Percentiles rank a stretch among this genome's conserved stretches.
These are phyloP conservation scores for Dothiorella sarmentorum DNA, from an alignment of 2,329 filamentous ascomycete genomes.

Conservation along the genomic window DNA sequence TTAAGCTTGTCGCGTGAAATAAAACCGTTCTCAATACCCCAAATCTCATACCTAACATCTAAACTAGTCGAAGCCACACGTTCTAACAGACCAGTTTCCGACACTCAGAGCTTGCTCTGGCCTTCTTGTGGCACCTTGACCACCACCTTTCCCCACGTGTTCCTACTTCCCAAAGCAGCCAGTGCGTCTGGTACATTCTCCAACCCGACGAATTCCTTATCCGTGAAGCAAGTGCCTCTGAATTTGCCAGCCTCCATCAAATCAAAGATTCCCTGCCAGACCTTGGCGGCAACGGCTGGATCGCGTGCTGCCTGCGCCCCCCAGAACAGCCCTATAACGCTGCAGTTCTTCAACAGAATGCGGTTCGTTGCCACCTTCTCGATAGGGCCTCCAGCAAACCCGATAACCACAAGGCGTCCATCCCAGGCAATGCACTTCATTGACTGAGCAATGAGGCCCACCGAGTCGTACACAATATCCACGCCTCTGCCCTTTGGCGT, in stretches of 20 bases:
- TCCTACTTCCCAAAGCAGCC: slow-evolving; percentile 70
- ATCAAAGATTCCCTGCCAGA: slow-evolving; percentile 80
- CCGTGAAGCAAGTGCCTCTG: slow-evolving; percentile 75
- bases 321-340: slow-evolving; percentile 87
- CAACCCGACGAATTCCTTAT: slow-evolving; percentile 77
- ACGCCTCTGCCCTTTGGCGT: slow-evolving; percentile 72
- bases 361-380: slow-evolving; percentile 93
- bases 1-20: too few species aligned
- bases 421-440: slow-evolving; percentile 95
- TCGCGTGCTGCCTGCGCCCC: slow-evolving; percentile 76
- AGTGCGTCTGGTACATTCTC: slow-evolving; percentile 75
- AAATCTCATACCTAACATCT: too few species aligned
- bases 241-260: slow-evolving; percentile 77
- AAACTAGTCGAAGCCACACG: too few species aligned
- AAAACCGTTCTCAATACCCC: too few species aligned
- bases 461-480: slow-evolving; percentile 93
- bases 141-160: slow-evolving; percentile 95
- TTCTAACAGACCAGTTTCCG: background rate
- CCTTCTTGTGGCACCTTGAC: slow-evolving; percentile 69
- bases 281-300: slow-evolving; percentile 62
- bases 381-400: slow-evolving; percentile 81
- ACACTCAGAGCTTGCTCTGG: slow-evolving; percentile 33
- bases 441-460: slow-evolving; percentile 81
- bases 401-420: slow-evolving; percentile 79
- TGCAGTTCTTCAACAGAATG: slow-evolving; percentile 90